phyloP scores from a whole-genome alignment of 129 eudicot genomes.

The Rutidosis leptorrhynchoides region DNA sequence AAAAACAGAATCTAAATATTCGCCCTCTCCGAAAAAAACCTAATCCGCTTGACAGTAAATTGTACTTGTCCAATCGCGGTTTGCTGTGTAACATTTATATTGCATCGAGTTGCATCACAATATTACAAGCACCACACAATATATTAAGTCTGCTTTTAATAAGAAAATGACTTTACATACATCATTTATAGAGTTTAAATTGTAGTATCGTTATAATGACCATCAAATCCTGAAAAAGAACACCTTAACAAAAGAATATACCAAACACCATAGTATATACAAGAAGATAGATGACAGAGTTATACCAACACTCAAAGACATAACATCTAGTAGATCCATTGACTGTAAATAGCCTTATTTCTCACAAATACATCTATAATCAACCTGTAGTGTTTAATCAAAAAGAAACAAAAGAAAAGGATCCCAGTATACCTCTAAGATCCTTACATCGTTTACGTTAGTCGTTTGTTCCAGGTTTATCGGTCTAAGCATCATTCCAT shows the following conservation, averaged over 20 bases:
- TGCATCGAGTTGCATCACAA: too few species aligned
- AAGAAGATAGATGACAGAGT: background rate
- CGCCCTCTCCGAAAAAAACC: too few species aligned
- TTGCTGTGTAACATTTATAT: too few species aligned
- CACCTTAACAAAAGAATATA: background rate
- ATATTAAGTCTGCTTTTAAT: too few species aligned
- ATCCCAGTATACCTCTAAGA: constrained; percentile 7
- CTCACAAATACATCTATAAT: background rate
- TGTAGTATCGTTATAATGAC: too few species aligned
- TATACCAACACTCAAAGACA: background rate
- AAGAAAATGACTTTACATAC: too few species aligned
- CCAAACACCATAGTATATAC: background rate
- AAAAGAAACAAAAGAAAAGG: background rate
- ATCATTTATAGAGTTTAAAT: too few species aligned
- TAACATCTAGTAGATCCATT: constrained; percentile 6
- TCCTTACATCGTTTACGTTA: constrained; percentile 3
- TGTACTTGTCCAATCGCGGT: too few species aligned
- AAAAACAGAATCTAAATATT: too few species aligned
- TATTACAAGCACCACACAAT: too few species aligned
- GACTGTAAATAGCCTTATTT: constrained; percentile 15
- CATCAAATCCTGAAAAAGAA: too few species aligned
- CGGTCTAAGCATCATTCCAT: background rate
- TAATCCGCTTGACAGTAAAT: too few species aligned
- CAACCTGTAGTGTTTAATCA: background rate
- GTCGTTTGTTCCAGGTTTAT: background rate